phyloP scores from a whole-genome alignment of 225 moss, liverwort and hornwort species.

The Climacium dendroides region DNA sequence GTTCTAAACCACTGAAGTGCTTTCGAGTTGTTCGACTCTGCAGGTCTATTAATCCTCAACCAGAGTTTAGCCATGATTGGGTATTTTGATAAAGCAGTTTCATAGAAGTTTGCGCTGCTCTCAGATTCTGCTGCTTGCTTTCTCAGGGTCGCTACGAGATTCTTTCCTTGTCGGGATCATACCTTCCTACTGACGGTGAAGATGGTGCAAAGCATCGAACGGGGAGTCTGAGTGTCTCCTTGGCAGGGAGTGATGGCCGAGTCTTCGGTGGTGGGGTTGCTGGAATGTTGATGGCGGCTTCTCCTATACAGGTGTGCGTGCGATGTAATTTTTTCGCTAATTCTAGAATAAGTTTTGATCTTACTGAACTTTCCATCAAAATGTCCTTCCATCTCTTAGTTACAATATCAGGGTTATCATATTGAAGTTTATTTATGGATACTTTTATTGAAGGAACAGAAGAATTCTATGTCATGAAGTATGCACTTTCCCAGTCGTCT shows the following conservation, averaged over 20 bases:
- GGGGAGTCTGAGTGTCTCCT: conserved; percentile 75
- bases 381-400: background rate
- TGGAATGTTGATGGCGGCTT: conserved; percentile 82
- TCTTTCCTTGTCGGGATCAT: conserved; percentile 84
- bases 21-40: background rate
- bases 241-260: conserved; percentile 85
- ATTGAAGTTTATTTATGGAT: background rate
- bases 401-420: background rate
- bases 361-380: background rate
- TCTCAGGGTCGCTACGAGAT: conserved; percentile 89
- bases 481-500: background rate
- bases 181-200: conserved; percentile 51
- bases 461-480: background rate
- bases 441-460: background rate
- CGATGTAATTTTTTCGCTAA: background rate
- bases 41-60: background rate
- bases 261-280: conserved; percentile 95
- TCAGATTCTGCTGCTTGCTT: conserved; percentile 2
- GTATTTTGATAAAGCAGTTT: background rate
- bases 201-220: conserved; percentile 64
- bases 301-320: conserved; percentile 67
- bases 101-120: background rate
- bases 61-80: background rate
- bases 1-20: background rate
- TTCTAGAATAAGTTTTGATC: background rate